phyloP scores from a whole-genome alignment of 169 alveolate genomes.

The Plasmodium fragile region DNA sequence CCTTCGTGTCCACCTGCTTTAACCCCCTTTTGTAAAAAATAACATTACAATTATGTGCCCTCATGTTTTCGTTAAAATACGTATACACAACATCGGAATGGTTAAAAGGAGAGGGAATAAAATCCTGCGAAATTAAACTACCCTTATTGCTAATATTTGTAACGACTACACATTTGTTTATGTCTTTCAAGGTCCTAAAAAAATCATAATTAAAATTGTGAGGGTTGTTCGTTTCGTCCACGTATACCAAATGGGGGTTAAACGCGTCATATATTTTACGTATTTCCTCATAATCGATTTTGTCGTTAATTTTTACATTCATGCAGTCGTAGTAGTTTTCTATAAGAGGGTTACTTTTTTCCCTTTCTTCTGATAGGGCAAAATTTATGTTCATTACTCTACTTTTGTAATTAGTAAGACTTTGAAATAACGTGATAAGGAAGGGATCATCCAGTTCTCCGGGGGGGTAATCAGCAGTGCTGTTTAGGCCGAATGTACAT shows the following conservation, averaged over 20 bases:
- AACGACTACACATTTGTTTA: conserved; percentile 22
- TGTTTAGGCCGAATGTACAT: conserved; percentile 4
- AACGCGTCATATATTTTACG: conserved; percentile 10
- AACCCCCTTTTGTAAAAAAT: conserved; percentile 63
- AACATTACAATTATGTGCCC: conserved; percentile 58
- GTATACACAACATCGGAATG: conserved; percentile 54
- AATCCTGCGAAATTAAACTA: conserved; percentile 28
- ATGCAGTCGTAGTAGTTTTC: conserved; percentile 10
- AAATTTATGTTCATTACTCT: conserved; percentile 42
- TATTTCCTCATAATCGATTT: conserved; percentile 28
- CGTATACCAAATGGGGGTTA: conserved; percentile 38
- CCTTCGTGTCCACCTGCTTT: conserved; percentile 20
- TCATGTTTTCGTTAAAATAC: conserved; percentile 57
- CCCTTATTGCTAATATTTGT: conserved; percentile 71
- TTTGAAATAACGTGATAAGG: conserved; percentile 16
- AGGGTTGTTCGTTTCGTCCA: conserved; percentile 74
- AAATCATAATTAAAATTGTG: conserved; percentile 36
- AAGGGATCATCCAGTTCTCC: conserved; percentile 12
- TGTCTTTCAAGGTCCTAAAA: conserved; percentile 18
- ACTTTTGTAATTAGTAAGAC: conserved; percentile 5
- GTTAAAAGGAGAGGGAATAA: conserved; percentile 50
- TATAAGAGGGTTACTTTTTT: not conserved
- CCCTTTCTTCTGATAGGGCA: conserved; percentile 10
- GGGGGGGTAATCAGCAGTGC: not conserved
- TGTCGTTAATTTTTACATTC: conserved; percentile 16